Conservation (phyloP, 306 rosid species). For the Trichosanthes cucumerina region DNA sequence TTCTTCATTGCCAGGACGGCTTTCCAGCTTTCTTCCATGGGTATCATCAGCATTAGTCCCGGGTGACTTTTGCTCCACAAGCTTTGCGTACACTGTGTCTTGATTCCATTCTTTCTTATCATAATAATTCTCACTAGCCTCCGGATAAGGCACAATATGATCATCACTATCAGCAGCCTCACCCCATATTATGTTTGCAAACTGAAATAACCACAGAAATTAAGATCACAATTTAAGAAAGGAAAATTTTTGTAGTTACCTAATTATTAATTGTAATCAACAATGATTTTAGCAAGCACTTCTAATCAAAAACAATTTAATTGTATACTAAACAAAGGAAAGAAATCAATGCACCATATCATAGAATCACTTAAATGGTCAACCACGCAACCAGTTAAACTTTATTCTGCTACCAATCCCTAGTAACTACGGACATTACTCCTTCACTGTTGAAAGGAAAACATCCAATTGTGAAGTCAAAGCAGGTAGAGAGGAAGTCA, state of each 20-base stretch:
- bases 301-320: not conserved
- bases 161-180: constrained; percentile 68
- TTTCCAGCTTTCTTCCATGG: constrained; percentile 33
- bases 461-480: not conserved
- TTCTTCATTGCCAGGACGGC: constrained; percentile 25
- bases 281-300: not conserved
- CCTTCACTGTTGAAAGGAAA: not conserved
- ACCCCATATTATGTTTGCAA: constrained; percentile 84
- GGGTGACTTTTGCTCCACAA: constrained; percentile 39
- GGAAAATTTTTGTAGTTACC: not conserved
- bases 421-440: not conserved
- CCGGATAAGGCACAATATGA: constrained; percentile 79
- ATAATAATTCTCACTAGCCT: constrained; percentile 42
- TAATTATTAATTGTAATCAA: not conserved
- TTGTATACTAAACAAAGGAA: not conserved
- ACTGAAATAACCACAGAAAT: constrained; percentile 40
- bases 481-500: not conserved
- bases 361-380: not conserved
- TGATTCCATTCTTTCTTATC: constrained; percentile 50
- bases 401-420: not conserved
- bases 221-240: not conserved
- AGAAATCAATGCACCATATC: not conserved
- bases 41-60: constrained; percentile 38
- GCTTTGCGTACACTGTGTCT: constrained; percentile 31
- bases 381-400: not conserved